These are phyloP conservation scores for Kalaharituber pfeilii DNA, from an alignment of 2,329 filamentous ascomycete genomes.

Conservation along the genomic window DNA sequence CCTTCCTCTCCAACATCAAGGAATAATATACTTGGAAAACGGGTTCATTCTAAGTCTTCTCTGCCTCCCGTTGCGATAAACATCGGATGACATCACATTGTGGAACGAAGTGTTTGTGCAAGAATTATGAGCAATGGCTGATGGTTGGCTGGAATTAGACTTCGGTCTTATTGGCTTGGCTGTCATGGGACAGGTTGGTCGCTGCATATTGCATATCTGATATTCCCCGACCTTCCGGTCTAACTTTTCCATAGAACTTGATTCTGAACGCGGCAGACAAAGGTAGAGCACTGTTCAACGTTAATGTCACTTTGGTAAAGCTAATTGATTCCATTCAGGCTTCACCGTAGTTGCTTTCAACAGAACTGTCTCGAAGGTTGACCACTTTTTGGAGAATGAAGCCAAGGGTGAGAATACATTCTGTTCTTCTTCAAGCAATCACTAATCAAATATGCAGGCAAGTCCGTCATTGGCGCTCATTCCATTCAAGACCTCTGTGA, in stretches of 20 bases:
- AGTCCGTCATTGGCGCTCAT: constrained; percentile 86
- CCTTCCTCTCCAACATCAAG: too few relatives aligned
- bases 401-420: constrained; percentile 48
- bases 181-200: constrained; percentile 46
- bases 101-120: too few relatives aligned
- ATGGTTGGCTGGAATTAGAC: constrained; percentile 37
- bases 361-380: constrained; percentile 96
- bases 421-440: too few relatives aligned
- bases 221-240: constrained; percentile 1
- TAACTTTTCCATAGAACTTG: constrained; percentile 48
- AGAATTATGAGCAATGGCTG: not conserved
- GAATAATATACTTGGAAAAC: too few relatives aligned
- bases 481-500: constrained; percentile 82
- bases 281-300: constrained; percentile 28
- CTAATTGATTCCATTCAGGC: constrained; percentile 26
- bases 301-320: not conserved
- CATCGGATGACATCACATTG: too few relatives aligned
- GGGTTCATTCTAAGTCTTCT: too few relatives aligned
- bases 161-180: constrained; percentile 84
- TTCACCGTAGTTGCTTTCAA: constrained; percentile 98
- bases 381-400: constrained; percentile 79
- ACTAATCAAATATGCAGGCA: constrained; percentile 38
- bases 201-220: constrained; percentile 29
- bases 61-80: too few relatives aligned
- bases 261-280: constrained; percentile 81